phyloP scores from a whole-genome alignment of 1,284 basidiomycete genomes.

The Spongiforma sp. region DNA sequence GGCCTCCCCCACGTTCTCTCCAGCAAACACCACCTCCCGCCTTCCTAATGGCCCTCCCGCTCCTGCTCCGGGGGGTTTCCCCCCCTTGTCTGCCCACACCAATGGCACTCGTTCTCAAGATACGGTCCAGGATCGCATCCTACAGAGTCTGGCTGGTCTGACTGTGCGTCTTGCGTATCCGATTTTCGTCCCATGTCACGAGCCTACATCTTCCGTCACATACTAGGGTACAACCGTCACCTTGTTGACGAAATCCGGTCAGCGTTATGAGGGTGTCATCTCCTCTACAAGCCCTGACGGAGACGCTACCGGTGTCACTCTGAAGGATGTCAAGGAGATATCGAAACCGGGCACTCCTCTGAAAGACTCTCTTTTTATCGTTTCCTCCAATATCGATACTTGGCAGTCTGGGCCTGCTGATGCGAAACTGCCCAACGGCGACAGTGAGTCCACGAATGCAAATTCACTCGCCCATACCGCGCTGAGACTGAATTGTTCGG shows the following conservation, averaged over 20 bases:
- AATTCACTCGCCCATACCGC: background rate
- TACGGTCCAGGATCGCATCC: slow-evolving; percentile 55
- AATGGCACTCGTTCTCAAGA: slow-evolving; percentile 54
- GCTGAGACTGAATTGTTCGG: background rate
- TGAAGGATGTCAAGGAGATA: slow-evolving; percentile 77
- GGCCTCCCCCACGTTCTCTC: slow-evolving; percentile 69
- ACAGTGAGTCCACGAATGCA: slow-evolving; percentile 50
- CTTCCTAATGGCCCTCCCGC: slow-evolving; percentile 49
- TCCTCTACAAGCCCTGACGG: slow-evolving; percentile 64
- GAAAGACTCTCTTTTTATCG: slow-evolving; percentile 71
- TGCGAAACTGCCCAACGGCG: slow-evolving; percentile 66
- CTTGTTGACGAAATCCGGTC: slow-evolving; percentile 66
- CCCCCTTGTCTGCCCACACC: slow-evolving; percentile 50
- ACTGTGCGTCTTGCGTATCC: slow-evolving; percentile 53
- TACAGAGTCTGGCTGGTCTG: slow-evolving; percentile 66
- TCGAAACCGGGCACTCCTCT: slow-evolving; percentile 64
- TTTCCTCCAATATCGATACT: slow-evolving; percentile 69
- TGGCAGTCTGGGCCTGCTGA: slow-evolving; percentile 79
- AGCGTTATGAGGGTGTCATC: slow-evolving; percentile 75
- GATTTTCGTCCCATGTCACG: slow-evolving; percentile 20
- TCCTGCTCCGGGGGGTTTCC: slow-evolving; percentile 48
- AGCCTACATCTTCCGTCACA: slow-evolving; percentile 24
- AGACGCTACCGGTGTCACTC: slow-evolving; percentile 70
- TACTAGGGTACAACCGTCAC: slow-evolving; percentile 74
- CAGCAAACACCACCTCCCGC: slow-evolving; percentile 53